Evolutionary conservation across 805 yeast species (phyloP).

Genomic region (Barnettozyma vustinii): DNA sequence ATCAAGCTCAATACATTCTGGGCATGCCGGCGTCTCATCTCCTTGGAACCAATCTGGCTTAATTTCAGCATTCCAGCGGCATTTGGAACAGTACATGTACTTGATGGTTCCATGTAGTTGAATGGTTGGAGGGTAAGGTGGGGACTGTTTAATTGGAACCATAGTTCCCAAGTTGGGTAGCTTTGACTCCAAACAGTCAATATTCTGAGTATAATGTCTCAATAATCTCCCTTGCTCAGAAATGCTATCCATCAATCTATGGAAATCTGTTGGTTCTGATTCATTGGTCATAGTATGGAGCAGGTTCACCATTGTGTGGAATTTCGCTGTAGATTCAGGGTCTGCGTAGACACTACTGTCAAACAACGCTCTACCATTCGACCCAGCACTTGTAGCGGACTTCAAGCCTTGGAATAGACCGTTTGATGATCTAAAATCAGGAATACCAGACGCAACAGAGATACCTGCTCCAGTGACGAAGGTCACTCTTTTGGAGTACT

Average conservation of each 20-base stretch:
- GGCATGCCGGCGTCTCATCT: conserved; percentile 50
- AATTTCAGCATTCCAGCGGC: conserved; percentile 52
- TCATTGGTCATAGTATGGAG: conserved; percentile 48
- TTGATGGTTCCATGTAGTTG: conserved; percentile 85
- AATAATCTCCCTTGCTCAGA: conserved; percentile 59
- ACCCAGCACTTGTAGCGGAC: conserved; percentile 31
- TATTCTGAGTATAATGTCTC: conserved; percentile 82
- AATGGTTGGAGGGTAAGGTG: conserved; percentile 51
- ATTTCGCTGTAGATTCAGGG: conserved; percentile 51
- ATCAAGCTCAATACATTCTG: conserved; percentile 58
- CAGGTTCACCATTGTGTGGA: conserved; percentile 69
- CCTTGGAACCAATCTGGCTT: conserved; percentile 45
- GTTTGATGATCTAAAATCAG: conserved; percentile 79
- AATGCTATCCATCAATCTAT: conserved; percentile 52
- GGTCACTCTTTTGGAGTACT: conserved; percentile 51
- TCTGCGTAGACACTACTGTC: conserved; percentile 74
- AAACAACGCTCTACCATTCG: conserved; percentile 63
- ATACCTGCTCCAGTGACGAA: conserved; percentile 89
- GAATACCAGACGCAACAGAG: conserved; percentile 85
- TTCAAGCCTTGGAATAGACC: conserved; percentile 64
- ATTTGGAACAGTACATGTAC: conserved; percentile 70
- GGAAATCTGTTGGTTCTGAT: conserved; percentile 73
- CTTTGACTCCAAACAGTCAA: conserved; percentile 71
- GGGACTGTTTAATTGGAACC: conserved; percentile 40
- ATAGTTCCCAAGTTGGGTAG: conserved; percentile 44